Base-by-base conservation (phyloP, 306 rosid species). In the Leucaena leucocephala region DNA sequence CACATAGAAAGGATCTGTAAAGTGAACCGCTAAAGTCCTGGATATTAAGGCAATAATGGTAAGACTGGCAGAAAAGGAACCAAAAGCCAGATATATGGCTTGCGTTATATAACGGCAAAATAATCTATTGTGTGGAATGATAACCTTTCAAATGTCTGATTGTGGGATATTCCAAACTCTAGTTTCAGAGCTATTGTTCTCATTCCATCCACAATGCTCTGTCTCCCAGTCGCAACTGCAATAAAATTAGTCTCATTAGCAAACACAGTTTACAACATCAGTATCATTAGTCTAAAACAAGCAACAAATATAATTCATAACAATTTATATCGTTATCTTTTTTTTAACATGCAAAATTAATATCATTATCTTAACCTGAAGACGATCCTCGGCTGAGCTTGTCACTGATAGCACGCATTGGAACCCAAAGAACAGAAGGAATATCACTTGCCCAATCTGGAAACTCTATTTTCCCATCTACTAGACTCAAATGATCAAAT, bases 21-120 rank as follows among this genome's bases (percentile, higher is more conserved):
- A 96, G 86, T 96, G 97, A 81, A 96, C 94, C 45, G 99, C 99
- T 14, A 96, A 74, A 83, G 99, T 96, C 90, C 99, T 96, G 94
- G 67, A 79, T 21, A 85, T 73, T 77, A 76, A 83, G 78, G 72
- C 44, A 65, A 57, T 52, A 36, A 46, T 73, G 52, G 79, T 62
- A 74, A 68, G 54, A 70, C 38, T 42, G 61, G 77, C 74, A 70
- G 80, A 75, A 77, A 45, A 35, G 35, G 43, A 36, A 80, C 35
- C 46, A 81, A 9, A 68, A 74, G 52, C 59, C 15, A 52, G 38
- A 55, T 33, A 67, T 13, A 78, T 57, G 64, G 77, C 38, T 68
- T 58, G 63, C 54, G 39, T 42, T 76, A 72, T 78, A 62, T 43
- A 64, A 79, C 43, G 59, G 59, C 42, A 65, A 38, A 71, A 50